Evolutionary conservation across 2,329 filamentous ascomycete genomes (phyloP).

Genomic region (Exophiala viscosa): DNA sequence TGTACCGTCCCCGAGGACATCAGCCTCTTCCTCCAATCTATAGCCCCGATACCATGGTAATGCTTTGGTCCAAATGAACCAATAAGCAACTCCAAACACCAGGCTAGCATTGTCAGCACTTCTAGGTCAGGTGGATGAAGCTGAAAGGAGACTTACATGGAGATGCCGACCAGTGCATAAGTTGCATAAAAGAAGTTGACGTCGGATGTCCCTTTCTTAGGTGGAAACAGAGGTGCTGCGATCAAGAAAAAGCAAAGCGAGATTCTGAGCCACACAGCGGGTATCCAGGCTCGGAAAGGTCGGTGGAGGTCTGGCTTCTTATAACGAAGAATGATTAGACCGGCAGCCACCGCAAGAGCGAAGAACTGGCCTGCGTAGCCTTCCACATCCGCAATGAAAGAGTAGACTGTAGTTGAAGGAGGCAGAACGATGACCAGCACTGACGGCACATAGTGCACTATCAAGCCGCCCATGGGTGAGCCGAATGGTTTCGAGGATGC

Average conservation of each 20-base stretch:
- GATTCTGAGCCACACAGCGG: slow-evolving; percentile 56
- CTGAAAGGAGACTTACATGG: slow-evolving; percentile 36
- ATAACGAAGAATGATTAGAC: slow-evolving; percentile 59
- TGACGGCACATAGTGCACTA: slow-evolving; percentile 67
- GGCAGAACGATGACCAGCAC: slow-evolving; percentile 63
- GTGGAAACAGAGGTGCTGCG: slow-evolving; percentile 60
- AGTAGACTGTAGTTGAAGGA: slow-evolving; percentile 64
- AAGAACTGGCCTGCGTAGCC: slow-evolving; percentile 64
- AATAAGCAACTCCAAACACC: slow-evolving; percentile 59
- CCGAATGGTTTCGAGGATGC: slow-evolving; percentile 65
- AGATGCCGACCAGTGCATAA: slow-evolving; percentile 51
- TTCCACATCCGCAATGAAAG: slow-evolving; percentile 69
- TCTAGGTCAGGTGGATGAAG: not conserved
- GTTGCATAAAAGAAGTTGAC: slow-evolving; percentile 50
- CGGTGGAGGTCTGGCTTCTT: slow-evolving; percentile 58
- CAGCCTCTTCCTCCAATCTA: slow-evolving; percentile 58
- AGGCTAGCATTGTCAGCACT: slow-evolving; percentile 44
- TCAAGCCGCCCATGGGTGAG: slow-evolving; percentile 63
- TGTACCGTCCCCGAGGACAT: slow-evolving; percentile 63
- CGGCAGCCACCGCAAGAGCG: slow-evolving; percentile 54
- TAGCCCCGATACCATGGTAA: slow-evolving; percentile 60
- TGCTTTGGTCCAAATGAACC: slow-evolving; percentile 63
- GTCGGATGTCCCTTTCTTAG: slow-evolving; percentile 46
- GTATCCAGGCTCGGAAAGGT: slow-evolving; percentile 63
- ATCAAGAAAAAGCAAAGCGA: slow-evolving; percentile 54